Evolutionary conservation across 140 eudicot genomes (phyloP), one percentile per base, ranked within the genome.

Genomic region (Erigeron philadelphicus): DNA sequence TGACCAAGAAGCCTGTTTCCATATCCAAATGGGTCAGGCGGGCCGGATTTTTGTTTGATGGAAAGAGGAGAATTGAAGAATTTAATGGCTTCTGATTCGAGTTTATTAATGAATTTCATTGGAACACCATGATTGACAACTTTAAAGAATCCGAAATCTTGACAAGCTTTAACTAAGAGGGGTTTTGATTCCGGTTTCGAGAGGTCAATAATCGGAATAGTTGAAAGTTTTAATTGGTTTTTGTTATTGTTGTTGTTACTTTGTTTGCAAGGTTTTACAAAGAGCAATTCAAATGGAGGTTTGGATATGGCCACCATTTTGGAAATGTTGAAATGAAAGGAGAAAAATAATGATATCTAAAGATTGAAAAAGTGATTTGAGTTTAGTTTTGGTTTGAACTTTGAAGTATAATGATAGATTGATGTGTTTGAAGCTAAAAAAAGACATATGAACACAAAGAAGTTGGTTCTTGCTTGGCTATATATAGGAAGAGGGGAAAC

Each of bases 131-230:
- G 95, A 69, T 85, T 88, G 52, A 76, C 43, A 42, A 82, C 86
- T 74, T 85, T 87, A 67, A 87, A 88, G 79, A 88, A 88, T 0
- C 96, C 96, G 13, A 78, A 83, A 48, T 85, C 85, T 71, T 76
- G 72, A 64, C 95, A 88, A 10, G 95, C 95, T 8, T 81, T 78
- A n/a, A 88, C 89, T 19, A 85, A 61, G 49, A 68, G 79, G 50
- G 70, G 1, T 71, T 66, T 4, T 48, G 38, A 2, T 31, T 31
- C 38, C 5, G 92, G 87, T 46, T 42, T 44, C 3, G 76, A 66
- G 25, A 88, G 89, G 83, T 88, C 95, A 3, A 88, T 70, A 0
- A 76, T 84, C 0, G 95, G 95, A 66, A 88, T 81, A 10, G 61
- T 76, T 0, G 68, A 55, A 68, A 50, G 4, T 31, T 31, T 31